Evolutionary conservation across 2,329 filamentous ascomycete species (phyloP).

Genomic region (Scedosporium aurantiacum): DNA sequence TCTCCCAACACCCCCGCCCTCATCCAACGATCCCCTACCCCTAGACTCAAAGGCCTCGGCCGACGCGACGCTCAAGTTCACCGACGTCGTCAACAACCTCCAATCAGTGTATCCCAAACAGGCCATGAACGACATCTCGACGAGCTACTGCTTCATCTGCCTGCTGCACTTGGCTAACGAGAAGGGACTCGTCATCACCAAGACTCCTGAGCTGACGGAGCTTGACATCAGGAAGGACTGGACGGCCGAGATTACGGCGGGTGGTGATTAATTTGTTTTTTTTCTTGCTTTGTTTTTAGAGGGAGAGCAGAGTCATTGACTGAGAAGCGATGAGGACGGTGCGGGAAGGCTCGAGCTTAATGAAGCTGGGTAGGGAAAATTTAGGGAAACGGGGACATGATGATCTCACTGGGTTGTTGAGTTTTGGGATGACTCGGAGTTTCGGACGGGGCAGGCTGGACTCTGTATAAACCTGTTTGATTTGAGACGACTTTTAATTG

Average conservation of each 20-base stretch:
- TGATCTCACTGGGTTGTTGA: no score
- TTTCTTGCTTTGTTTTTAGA: no score
- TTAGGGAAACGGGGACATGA: no score
- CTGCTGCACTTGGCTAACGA: constrained; percentile 86
- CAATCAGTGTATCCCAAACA: constrained; percentile 77
- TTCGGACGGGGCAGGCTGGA: no score
- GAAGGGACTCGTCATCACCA: constrained; percentile 70
- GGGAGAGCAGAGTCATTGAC: no score
- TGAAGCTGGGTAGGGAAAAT: not conserved
- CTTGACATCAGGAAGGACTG: constrained; percentile 52
- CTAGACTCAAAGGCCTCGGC: constrained; percentile 21
- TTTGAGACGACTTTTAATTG: no score
- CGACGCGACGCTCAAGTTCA: constrained; percentile 65
- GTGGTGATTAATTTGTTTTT: constrained; percentile 18
- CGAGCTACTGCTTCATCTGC: constrained; percentile 87
- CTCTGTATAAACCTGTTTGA: no score
- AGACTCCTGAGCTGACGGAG: constrained; percentile 46
- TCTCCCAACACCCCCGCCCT: constrained; percentile 20
- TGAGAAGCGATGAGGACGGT: no score
- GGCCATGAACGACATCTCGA: constrained; percentile 88
- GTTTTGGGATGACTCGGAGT: no score
- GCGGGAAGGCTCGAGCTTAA: no score
- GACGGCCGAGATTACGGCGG: constrained; percentile 43
- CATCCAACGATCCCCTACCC: constrained; percentile 18
- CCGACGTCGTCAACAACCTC: constrained; percentile 79